Percentiles rank a stretch among this genome's conserved stretches.
Evolutionary conservation across 352 stramenopile species (phyloP).

Genomic region (Globisporangium okanoganense): DNA sequence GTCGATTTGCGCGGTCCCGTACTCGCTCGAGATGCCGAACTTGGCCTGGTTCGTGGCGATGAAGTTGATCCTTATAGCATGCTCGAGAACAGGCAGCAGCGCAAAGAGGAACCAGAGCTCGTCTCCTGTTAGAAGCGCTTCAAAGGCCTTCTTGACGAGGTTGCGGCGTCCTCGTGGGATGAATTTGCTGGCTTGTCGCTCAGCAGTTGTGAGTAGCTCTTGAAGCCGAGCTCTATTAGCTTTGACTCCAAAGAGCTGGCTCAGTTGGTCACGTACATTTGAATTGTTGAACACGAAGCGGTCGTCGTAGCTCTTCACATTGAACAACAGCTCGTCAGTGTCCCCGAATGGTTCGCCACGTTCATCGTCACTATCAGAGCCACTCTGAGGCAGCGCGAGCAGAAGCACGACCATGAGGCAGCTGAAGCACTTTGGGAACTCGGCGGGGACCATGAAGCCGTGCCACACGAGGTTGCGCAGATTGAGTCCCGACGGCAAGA

Average conservation of each 20-base stretch:
- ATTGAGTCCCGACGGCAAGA: constrained; percentile 60
- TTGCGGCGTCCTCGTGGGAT: constrained; percentile 33
- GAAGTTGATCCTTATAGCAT: constrained; percentile 59
- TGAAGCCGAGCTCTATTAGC: neutral
- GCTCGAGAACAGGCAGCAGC: constrained; percentile 60
- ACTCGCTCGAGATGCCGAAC: constrained; percentile 30
- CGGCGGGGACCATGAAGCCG: constrained; percentile 47
- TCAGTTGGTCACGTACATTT: neutral
- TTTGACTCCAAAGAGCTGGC: neutral
- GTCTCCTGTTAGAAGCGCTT: constrained; percentile 24
- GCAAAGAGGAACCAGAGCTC: constrained; percentile 58
- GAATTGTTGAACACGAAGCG: constrained; percentile 7
- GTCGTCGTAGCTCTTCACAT: constrained; percentile 16
- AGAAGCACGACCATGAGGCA: constrained; percentile 49
- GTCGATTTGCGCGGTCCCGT: constrained; percentile 49
- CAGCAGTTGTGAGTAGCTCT: neutral
- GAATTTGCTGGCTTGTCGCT: constrained; percentile 16
- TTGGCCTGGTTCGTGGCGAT: constrained; percentile 31
- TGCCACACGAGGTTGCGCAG: constrained; percentile 71
- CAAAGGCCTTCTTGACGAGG: constrained; percentile 34
- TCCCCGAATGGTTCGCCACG: neutral
- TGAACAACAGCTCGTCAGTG: constrained; percentile 22
- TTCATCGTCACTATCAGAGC: neutral
- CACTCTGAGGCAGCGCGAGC: constrained; percentile 23
- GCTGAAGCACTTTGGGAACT: constrained; percentile 55